Evolutionary conservation across 371 early-diverging fungal species (phyloP), one percentile per base, ranked within the genome.

Genomic region (Blakeslea trispora): DNA sequence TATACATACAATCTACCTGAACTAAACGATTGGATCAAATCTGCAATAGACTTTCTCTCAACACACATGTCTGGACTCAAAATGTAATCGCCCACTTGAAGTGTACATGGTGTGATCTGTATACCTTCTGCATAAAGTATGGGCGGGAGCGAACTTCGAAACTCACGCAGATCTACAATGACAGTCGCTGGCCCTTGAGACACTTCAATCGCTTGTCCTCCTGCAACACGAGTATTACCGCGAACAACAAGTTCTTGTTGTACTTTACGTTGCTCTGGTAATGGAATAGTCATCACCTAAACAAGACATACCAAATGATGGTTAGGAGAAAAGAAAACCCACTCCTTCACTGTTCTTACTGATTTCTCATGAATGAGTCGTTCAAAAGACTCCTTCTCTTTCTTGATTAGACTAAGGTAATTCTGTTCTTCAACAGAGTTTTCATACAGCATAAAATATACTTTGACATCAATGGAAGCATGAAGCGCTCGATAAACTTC

Each of bases 31-130:
- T 82, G 74, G 31, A 94, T 87, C 47, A 99, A 75, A 80, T 99
- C 99, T 0, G 91, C 71, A 37, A 97, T 79, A 31, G 89, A 90
- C 73, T 99, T 99, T 52, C 99, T 81, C 70, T 99, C 99, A 1
- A 99, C 91, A 50, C 92, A 94, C 43, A 94, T 86, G 5, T 81
- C 75, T 23, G 94, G 91, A 32, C 89, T 88, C 32, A 99, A 68
- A 14, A 99, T 81, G 68, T 98, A 99, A 71, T 99, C 99, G 31
- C 99, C 99, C 0, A 98, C 87, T 63, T 88, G 84, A 13, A 99
- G 73, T 0, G 97, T 97, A 59, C 86, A 87, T 2, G 98, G 92
- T 14, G 81, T 66, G 3, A 99, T 69, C 15, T 81, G 69, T 62
- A 96, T 79, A 4, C 91, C 88, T 37, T 85, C 82, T 28, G 86